Conservation (phyloP, 2,329 filamentous ascomycete species). For the Aotearoamyces nothofagi region DNA sequence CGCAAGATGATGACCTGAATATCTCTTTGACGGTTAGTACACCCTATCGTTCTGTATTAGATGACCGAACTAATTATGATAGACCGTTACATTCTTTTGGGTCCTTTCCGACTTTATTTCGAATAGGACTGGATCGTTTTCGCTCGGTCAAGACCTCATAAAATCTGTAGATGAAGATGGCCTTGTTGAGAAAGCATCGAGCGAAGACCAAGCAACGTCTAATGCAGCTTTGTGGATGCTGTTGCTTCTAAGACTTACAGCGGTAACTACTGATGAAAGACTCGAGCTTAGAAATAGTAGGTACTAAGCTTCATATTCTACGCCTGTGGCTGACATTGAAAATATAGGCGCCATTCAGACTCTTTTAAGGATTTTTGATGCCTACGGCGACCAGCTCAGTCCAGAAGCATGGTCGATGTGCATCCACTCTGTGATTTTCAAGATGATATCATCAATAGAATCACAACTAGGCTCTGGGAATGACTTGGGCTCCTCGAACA, state of each 20-base stretch:
- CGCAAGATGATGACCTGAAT: constrained; percentile 83
- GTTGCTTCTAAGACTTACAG: constrained; percentile 53
- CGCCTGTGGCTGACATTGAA: constrained; percentile 21
- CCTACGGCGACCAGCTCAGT: constrained; percentile 67
- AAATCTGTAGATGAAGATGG: constrained; percentile 38
- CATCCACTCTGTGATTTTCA: constrained; percentile 67
- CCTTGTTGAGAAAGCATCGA: constrained; percentile 40
- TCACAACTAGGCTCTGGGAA: constrained; percentile 29
- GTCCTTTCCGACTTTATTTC: constrained; percentile 81
- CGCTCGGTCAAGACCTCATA: constrained; percentile 41
- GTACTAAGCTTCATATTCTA: constrained; percentile 10
- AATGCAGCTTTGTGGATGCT: constrained; percentile 67
- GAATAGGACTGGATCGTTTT: constrained; percentile 38
- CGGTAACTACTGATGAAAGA: constrained; percentile 55
- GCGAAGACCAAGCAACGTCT: constrained; percentile 42
- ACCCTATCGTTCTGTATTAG: background rate
- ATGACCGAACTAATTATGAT: constrained; percentile 4
- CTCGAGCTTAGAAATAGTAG: constrained; percentile 64
- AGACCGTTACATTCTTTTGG: constrained; percentile 93
- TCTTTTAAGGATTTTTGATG: constrained; percentile 78
- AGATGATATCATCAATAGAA: constrained; percentile 58
- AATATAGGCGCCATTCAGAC: constrained; percentile 65
- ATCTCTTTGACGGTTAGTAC: constrained; percentile 73
- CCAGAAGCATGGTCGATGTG: constrained; percentile 73
- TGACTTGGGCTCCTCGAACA: constrained; percentile 19